phyloP scores from a whole-genome alignment of 495 filamentous ascomycete genomes.

The Tuber brumale region DNA sequence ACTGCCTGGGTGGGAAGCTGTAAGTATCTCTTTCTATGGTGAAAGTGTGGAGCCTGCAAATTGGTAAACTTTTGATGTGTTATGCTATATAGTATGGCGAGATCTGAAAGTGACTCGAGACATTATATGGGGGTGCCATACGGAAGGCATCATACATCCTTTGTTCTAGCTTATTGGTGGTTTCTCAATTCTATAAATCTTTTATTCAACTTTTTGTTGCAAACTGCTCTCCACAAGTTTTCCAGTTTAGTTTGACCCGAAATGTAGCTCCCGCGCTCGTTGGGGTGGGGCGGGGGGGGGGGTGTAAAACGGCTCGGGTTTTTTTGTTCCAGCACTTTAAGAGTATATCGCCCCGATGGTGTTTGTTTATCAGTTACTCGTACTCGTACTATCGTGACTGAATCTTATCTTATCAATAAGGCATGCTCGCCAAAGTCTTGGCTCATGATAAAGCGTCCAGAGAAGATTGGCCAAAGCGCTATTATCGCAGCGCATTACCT shows the following conservation, averaged over 20 bases:
- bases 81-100: too few relatives aligned
- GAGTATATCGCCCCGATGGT: not conserved
- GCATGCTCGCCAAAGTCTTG: not conserved
- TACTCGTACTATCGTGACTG: not conserved
- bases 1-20: too few relatives aligned
- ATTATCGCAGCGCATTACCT: not conserved
- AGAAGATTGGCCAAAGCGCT: not conserved
- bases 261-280: not conserved
- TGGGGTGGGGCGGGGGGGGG: too few relatives aligned
- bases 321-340: not conserved
- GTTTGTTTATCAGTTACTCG: not conserved
- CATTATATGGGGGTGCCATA: too few relatives aligned
- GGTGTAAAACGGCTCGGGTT: not conserved
- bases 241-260: not conserved
- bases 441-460: not conserved
- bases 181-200: too few relatives aligned
- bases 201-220: too few relatives aligned
- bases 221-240: not conserved
- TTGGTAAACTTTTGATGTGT: too few relatives aligned
- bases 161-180: too few relatives aligned
- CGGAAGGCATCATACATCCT: too few relatives aligned
- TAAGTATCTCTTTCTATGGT: too few relatives aligned
- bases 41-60: too few relatives aligned
- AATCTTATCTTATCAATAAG: not conserved
- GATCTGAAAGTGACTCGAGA: too few relatives aligned